Evolutionary conservation across 495 filamentous ascomycete genomes (phyloP).

Genomic region (Xylaria intraflava): DNA sequence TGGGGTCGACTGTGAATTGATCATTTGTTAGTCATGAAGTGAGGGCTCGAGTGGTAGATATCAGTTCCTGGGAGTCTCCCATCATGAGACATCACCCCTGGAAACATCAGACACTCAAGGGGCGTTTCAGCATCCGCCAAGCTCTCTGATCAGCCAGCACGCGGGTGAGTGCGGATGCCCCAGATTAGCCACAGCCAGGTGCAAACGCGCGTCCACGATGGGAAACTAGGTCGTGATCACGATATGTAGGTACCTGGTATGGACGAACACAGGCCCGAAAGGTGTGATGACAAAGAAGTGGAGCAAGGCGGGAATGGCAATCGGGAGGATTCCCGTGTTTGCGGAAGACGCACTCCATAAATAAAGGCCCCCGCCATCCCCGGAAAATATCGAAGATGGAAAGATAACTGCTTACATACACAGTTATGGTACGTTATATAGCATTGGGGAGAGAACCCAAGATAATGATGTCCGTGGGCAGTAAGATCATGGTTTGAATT

Average conservation of each 20-base stretch:
- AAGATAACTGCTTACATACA: conserved; percentile 37
- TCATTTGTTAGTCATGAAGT: too few species aligned
- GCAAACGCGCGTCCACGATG: conserved; percentile 60
- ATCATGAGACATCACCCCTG: too few species aligned
- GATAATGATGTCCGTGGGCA: conserved; percentile 6
- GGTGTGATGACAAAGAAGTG: conserved; percentile 36
- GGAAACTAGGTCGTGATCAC: conserved; percentile 64
- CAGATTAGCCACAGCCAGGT: conserved; percentile 45
- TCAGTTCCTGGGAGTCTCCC: too few species aligned
- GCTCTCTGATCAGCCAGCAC: conserved; percentile 52
- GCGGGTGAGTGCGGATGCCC: conserved; percentile 47
- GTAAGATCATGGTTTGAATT: neutral
- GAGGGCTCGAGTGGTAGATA: too few species aligned
- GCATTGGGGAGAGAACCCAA: conserved; percentile 24
- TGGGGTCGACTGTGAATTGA: too few species aligned
- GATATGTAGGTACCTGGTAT: conserved; percentile 50
- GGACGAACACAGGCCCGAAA: conserved; percentile 28
- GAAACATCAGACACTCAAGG: too few species aligned
- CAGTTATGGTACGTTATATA: conserved; percentile 37
- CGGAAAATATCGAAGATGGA: conserved; percentile 44
- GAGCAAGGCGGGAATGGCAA: conserved; percentile 49
- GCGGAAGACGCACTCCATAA: conserved; percentile 38
- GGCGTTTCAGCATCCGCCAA: too few species aligned
- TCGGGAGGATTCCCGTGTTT: conserved; percentile 47
- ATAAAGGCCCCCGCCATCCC: conserved; percentile 29